Percentiles rank a stretch among this genome's conserved stretches.
phyloP scores from a whole-genome alignment of 805 yeast genomes.

The Yarrowia divulgata region DNA sequence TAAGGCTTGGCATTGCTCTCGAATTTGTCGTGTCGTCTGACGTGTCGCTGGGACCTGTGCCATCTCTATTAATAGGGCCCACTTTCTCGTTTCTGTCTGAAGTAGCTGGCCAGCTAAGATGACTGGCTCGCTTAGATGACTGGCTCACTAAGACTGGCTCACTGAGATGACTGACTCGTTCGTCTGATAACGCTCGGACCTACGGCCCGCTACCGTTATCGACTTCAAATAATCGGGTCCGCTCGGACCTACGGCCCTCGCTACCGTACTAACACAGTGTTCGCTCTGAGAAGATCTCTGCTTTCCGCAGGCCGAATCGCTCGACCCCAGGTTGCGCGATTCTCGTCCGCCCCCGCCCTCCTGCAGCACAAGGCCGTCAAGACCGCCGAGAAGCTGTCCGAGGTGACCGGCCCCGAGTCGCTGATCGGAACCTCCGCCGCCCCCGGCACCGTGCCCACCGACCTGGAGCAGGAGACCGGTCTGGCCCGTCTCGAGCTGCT shows the following conservation, averaged over 20 bases:
- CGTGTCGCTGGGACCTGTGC: too few relatives aligned
- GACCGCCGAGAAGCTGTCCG: constrained; percentile 67
- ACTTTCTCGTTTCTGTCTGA: too few relatives aligned
- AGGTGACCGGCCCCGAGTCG: constrained; percentile 78
- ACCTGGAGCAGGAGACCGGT: constrained; percentile 97
- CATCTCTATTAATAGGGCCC: too few relatives aligned
- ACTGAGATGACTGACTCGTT: too few relatives aligned
- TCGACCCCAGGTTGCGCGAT: constrained; percentile 40
- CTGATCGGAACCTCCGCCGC: constrained; percentile 93
- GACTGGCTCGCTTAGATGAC: too few relatives aligned
- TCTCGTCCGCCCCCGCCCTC: constrained; percentile 14
- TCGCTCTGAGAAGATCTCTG: constrained; percentile 39
- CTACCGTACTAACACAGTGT: constrained; percentile 26
- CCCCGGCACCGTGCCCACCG: constrained; percentile 84
- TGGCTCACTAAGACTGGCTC: too few relatives aligned
- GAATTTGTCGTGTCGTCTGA: too few relatives aligned
- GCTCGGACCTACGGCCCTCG: neutral
- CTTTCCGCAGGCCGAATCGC: constrained; percentile 38
- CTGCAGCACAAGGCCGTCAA: constrained; percentile 39
- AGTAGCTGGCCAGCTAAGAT: too few relatives aligned
- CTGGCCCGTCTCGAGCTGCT: constrained; percentile 93
- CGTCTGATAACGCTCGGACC: too few relatives aligned
- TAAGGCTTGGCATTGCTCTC: too few relatives aligned
- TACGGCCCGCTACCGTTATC: too few relatives aligned
- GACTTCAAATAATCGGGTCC: too few relatives aligned